A percentile compares a stretch with the other conserved stretches of the same genome.
Conservation (phyloP, 768 basidiomycete genomes). For the Boletus bicolor region DNA sequence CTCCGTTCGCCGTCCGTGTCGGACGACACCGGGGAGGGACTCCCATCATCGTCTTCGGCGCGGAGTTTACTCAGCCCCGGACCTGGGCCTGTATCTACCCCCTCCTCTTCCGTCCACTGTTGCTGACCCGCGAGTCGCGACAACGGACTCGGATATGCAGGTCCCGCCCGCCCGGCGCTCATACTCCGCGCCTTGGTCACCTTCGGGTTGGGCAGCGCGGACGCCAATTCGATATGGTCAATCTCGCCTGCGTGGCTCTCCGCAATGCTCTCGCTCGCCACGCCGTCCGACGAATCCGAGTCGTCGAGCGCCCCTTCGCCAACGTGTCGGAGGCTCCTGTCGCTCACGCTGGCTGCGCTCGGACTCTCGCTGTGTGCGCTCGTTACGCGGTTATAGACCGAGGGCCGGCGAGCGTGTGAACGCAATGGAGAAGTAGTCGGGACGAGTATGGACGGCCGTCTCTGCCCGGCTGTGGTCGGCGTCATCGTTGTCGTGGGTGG, state of each 20-base stretch:
- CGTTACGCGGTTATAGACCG: slow-evolving; percentile 40
- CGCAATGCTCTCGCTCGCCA: slow-evolving; percentile 17
- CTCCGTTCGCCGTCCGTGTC: slow-evolving; percentile 56
- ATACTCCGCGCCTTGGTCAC: slow-evolving; percentile 39
- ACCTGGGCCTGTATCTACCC: too few relatives aligned
- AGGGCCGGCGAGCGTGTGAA: slow-evolving; percentile 33
- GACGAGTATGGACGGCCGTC: slow-evolving; percentile 39
- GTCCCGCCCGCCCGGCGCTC: slow-evolving; percentile 23
- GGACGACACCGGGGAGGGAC: slow-evolving; percentile 57
- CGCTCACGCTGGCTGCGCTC: slow-evolving; percentile 36
- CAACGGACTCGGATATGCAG: slow-evolving; percentile 60
- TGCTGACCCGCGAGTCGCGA: slow-evolving; percentile 55
- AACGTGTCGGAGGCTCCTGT: slow-evolving; percentile 55
- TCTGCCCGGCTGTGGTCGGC: slow-evolving; percentile 41
- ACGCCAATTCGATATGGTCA: slow-evolving; percentile 33
- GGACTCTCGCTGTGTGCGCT: slow-evolving; percentile 31
- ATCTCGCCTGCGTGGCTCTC: slow-evolving; percentile 28
- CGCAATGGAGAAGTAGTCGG: slow-evolving; percentile 34
- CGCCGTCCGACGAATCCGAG: slow-evolving; percentile 58
- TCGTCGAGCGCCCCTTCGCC: slow-evolving; percentile 79
- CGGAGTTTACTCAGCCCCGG: slow-evolving; percentile 11
- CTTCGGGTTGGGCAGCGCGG: slow-evolving; percentile 13
- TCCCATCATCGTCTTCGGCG: slow-evolving; percentile 48
- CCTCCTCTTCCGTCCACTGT: slow-evolving; percentile 48
- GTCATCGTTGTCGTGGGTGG: slow-evolving; percentile 40